Percentiles rank a stretch among this genome's conserved stretches.
Evolutionary conservation across 768 basidiomycete genomes (phyloP).

Genomic region (Phylloporus sp.): DNA sequence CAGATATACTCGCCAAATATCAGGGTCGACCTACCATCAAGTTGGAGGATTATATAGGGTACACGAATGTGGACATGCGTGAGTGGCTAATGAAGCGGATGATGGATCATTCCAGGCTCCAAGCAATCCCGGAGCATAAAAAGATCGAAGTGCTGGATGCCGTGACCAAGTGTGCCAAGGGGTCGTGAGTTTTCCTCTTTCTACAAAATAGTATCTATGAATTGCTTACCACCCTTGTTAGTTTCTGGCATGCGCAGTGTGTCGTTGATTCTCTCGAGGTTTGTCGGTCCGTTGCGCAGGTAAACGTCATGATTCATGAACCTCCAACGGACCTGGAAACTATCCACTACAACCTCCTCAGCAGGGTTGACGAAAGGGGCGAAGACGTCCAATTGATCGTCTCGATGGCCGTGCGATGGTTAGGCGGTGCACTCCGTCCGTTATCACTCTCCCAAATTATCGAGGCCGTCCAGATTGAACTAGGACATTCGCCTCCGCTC

Average conservation of each 20-base stretch:
- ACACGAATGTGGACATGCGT: slow-evolving; percentile 20
- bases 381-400: slow-evolving; percentile 24
- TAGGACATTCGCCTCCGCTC: slow-evolving; percentile 17
- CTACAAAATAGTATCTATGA: not conserved
- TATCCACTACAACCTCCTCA: slow-evolving; percentile 20
- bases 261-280: slow-evolving; percentile 23
- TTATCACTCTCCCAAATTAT: slow-evolving; percentile 25
- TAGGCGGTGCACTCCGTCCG: slow-evolving; percentile 25
- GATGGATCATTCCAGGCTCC: slow-evolving; percentile 20
- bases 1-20: slow-evolving; percentile 16
- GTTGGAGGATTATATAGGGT: slow-evolving; percentile 21
- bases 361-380: slow-evolving; percentile 18
- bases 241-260: slow-evolving; percentile 29
- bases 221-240: slow-evolving; percentile 2
- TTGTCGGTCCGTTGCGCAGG: slow-evolving; percentile 23
- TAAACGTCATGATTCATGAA: slow-evolving; percentile 16
- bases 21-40: slow-evolving; percentile 16
- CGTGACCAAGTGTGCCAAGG: slow-evolving; percentile 7
- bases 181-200: slow-evolving; percentile 17
- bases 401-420: slow-evolving; percentile 21
- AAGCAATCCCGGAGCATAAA: slow-evolving; percentile 19
- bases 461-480: slow-evolving; percentile 28
- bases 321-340: slow-evolving; percentile 19
- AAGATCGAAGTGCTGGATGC: slow-evolving; percentile 20
- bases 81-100: slow-evolving; percentile 24